These are phyloP conservation scores for Vaccinium vitisidaea DNA, from an alignment of 148 eudicot species.

Conservation along the genomic window DNA sequence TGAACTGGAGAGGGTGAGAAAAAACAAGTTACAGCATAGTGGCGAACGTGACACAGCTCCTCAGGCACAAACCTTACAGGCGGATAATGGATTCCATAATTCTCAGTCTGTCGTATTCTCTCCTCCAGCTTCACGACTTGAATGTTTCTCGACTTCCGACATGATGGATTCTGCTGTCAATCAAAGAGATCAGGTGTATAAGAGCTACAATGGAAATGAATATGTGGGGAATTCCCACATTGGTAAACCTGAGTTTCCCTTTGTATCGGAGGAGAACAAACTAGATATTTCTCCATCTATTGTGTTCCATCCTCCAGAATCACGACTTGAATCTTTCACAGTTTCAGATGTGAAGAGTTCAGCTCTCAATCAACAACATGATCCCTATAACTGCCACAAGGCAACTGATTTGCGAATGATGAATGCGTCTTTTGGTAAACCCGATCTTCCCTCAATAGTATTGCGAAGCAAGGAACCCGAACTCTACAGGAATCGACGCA, in stretches of 20 bases:
- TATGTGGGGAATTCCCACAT: not conserved
- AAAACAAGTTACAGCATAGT: conserved; percentile 24
- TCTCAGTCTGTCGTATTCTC: conserved; percentile 20
- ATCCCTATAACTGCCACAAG: conserved; percentile 19
- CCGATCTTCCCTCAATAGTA: conserved; percentile 60
- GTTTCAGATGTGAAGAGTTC: conserved; percentile 19
- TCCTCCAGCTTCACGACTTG: conserved; percentile 14
- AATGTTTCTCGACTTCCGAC: conserved; percentile 8
- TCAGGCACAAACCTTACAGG: conserved; percentile 12
- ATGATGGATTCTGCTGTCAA: conserved; percentile 10
- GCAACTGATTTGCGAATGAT: conserved; percentile 15
- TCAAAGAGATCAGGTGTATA: conserved; percentile 9
- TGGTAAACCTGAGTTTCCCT: conserved; percentile 34
- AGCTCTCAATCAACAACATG: conserved; percentile 16
- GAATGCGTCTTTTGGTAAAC: conserved; percentile 25
- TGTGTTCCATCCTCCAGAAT: conserved; percentile 22
- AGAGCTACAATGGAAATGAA: not conserved
- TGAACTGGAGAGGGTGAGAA: conserved; percentile 42
- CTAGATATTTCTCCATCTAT: conserved; percentile 12
- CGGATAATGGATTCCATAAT: conserved; percentile 4
- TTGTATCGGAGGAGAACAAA: conserved; percentile 7
- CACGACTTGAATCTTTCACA: conserved; percentile 17
- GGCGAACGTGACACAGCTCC: conserved; percentile 9
- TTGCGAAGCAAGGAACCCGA: conserved; percentile 60
- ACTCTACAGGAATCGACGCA: conserved; percentile 63